Evolutionary conservation across 108 stramenopile species (phyloP).

Genomic region (Fragilaria radians): DNA sequence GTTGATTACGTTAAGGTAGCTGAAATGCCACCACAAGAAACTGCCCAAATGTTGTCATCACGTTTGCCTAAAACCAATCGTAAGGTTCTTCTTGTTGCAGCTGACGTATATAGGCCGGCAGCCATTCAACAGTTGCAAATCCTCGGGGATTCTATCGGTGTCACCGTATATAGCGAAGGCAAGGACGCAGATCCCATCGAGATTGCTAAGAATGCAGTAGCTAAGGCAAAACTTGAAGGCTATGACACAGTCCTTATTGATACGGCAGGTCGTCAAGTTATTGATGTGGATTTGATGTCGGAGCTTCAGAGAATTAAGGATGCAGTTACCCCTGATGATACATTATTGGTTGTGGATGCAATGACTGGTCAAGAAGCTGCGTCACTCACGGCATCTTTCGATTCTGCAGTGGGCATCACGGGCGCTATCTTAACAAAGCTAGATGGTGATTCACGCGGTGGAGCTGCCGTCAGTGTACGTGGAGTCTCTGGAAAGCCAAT

Average conservation of each 20-base stretch:
- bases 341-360: conserved; percentile 94
- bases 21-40: conserved; percentile 31
- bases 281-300: conserved; percentile 87
- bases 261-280: conserved; percentile 96
- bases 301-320: conserved; percentile 83
- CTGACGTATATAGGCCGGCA: conserved; percentile 95
- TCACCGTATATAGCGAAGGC: conserved; percentile 77
- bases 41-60: conserved; percentile 29
- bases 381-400: conserved; percentile 87
- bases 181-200: conserved; percentile 84
- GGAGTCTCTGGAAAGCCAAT: conserved; percentile 92
- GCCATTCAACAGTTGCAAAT: conserved; percentile 91
- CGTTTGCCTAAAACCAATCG: conserved; percentile 63
- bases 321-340: conserved; percentile 82
- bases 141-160: conserved; percentile 74
- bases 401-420: conserved; percentile 88
- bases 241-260: conserved; percentile 94
- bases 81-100: conserved; percentile 86
- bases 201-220: conserved; percentile 73
- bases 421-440: conserved; percentile 93
- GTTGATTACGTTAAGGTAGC: conserved; percentile 51
- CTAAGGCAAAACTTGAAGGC: conserved; percentile 70
- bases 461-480: conserved; percentile 89
- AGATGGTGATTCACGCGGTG: conserved; percentile 94
- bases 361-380: conserved; percentile 98